These are phyloP conservation scores for Jaminaea rosea DNA, from an alignment of 1,284 basidiomycete species.

Conservation along the genomic window DNA sequence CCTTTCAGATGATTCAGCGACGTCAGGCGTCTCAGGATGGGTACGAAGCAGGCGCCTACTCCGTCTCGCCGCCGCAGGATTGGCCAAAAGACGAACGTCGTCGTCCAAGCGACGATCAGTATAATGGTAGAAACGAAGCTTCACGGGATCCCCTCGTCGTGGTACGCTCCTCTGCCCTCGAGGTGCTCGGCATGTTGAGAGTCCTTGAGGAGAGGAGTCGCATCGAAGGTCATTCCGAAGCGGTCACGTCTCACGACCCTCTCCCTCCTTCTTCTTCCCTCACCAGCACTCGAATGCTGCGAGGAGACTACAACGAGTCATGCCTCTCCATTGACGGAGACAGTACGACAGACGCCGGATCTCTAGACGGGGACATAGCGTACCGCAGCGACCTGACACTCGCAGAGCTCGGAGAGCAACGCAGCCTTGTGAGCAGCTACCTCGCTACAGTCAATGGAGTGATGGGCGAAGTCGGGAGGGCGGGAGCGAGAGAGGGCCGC, in stretches of 20 bases:
- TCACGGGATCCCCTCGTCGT: constrained; percentile 57
- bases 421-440: constrained; percentile 37
- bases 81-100: background rate
- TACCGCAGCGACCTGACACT: constrained; percentile 61
- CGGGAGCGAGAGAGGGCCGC: background rate
- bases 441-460: constrained; percentile 13
- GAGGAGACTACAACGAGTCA: background rate
- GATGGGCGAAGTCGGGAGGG: background rate
- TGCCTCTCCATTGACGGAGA: background rate
- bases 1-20: background rate
- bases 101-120: background rate
- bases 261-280: constrained; percentile 4
- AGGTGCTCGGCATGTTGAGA: constrained; percentile 64
- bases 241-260: too few relatives aligned
- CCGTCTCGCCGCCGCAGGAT: background rate
- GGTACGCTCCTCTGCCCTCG: constrained; percentile 64
- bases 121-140: background rate
- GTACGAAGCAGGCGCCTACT: background rate
- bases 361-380: constrained; percentile 54
- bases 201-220: constrained; percentile 49
- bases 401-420: constrained; percentile 56
- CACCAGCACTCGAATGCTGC: background rate
- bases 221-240: constrained; percentile 5
- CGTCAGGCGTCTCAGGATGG: background rate
- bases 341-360: constrained; percentile 56